Percentiles rank a stretch among this genome's conserved stretches.
phyloP scores from a whole-genome alignment of 257 asterid species.

The Phtheirospermum japonicum region DNA sequence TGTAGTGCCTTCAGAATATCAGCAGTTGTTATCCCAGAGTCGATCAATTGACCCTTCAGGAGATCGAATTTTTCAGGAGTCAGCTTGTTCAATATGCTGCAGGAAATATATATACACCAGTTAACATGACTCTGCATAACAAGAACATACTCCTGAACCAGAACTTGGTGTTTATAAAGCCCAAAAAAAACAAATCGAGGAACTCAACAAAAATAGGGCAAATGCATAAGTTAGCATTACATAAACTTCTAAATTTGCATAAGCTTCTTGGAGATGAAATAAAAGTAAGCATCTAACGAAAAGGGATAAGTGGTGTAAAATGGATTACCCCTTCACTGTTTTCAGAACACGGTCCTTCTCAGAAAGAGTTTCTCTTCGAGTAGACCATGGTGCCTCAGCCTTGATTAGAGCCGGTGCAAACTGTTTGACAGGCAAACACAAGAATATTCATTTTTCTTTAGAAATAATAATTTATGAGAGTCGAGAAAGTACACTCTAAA shows the following conservation, averaged over 20 bases:
- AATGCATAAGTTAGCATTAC: neutral
- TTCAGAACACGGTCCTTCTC: constrained; percentile 81
- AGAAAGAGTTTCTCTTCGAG: constrained; percentile 70
- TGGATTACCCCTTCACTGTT: constrained; percentile 84
- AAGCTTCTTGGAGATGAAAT: neutral
- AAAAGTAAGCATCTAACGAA: neutral
- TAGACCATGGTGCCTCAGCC: constrained; percentile 98
- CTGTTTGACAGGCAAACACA: constrained; percentile 40
- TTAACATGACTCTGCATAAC: constrained; percentile 21
- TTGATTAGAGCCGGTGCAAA: constrained; percentile 62
- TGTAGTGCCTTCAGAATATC: constrained; percentile 74
- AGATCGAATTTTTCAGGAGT: constrained; percentile 96
- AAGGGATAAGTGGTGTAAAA: constrained; percentile 10
- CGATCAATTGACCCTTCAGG: constrained; percentile 86
- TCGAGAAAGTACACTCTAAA: neutral
- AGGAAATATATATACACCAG: constrained; percentile 18
- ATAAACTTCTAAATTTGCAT: neutral
- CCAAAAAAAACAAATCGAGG: too few species aligned
- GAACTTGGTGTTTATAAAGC: too few species aligned
- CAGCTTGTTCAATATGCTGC: constrained; percentile 93
- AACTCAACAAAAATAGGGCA: too few species aligned
- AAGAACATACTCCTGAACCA: too few species aligned
- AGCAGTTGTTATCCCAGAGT: constrained; percentile 90
- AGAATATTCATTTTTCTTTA: neutral
- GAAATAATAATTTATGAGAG: neutral